A percentile compares a stretch with the other conserved stretches of the same genome.
These are phyloP conservation scores for Daucus carota DNA, from an alignment of 129 eudicot genomes.

Conservation along the genomic window DH1_v3.0 NC_030383.2:44077501-44078000, in stretches of 20 bases:
- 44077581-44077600: slow-evolving; percentile 15
- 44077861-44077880: neutral
- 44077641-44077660: slow-evolving; percentile 25
- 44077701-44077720: slow-evolving; percentile 16
- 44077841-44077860: neutral
- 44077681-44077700: slow-evolving; percentile 50
- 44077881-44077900: neutral
- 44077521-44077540: no score
- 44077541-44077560: neutral
- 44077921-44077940: neutral
- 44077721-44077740: neutral
- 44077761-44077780: neutral
- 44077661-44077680: slow-evolving; percentile 24
- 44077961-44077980: no score
- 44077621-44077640: slow-evolving; percentile 12
- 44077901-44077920: neutral
- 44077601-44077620: slow-evolving; percentile 20
- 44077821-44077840: slow-evolving; percentile 25
- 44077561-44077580: slow-evolving; percentile 21
- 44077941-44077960: no score
- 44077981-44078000: no score
- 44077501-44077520: no score
- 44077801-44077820: slow-evolving; percentile 31
- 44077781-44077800: slow-evolving; percentile 8
- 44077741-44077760: neutral